These are phyloP conservation scores for Talaromyces sp. DNA, from an alignment of 2,329 filamentous ascomycete genomes.

Conservation along the genomic window DNA sequence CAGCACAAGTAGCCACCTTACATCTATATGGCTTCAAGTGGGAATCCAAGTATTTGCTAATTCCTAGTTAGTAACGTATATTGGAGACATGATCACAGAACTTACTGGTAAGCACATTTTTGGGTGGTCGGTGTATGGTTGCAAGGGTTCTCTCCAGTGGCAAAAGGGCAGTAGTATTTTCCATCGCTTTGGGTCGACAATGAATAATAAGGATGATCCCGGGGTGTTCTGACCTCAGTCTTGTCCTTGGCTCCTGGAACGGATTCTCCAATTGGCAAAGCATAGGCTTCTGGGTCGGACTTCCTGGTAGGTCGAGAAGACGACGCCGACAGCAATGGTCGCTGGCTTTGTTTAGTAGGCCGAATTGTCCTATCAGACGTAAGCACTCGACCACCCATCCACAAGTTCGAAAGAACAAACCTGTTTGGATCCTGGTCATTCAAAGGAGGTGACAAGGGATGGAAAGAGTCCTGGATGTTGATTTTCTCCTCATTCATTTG, in stretches of 20 bases:
- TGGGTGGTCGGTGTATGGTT: constrained; percentile 91
- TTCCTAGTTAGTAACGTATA: constrained; percentile 23
- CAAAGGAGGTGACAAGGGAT: constrained; percentile 38
- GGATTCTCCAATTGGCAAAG: constrained; percentile 34
- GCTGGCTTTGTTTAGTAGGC: constrained; percentile 37
- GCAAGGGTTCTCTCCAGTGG: constrained; percentile 65
- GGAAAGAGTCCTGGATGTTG: constrained; percentile 39
- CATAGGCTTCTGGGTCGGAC: constrained; percentile 37
- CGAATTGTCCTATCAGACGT: constrained; percentile 36
- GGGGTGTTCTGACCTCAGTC: constrained; percentile 37
- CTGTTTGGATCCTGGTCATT: constrained; percentile 42
- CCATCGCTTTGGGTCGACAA: constrained; percentile 59
- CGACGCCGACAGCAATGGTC: constrained; percentile 34
- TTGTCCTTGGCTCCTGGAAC: constrained; percentile 38
- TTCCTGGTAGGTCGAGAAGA: constrained; percentile 34
- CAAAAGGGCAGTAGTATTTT: constrained; percentile 90
- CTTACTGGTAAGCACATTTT: constrained; percentile 99
- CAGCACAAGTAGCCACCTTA: constrained; percentile 79
- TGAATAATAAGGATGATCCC: constrained; percentile 43
- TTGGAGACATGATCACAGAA: constrained; percentile 20
- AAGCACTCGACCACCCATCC: neutral
- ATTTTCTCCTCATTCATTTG: constrained; percentile 38
- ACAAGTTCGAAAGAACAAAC: constrained; percentile 27
- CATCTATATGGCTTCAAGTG: constrained; percentile 95
- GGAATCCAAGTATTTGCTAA: constrained; percentile 93